A percentile compares a stretch with the other conserved stretches of the same genome.
Evolutionary conservation across 1,139 yeast genomes (phyloP).

Genomic region (Hyphopichia pseudoburtonii): DNA sequence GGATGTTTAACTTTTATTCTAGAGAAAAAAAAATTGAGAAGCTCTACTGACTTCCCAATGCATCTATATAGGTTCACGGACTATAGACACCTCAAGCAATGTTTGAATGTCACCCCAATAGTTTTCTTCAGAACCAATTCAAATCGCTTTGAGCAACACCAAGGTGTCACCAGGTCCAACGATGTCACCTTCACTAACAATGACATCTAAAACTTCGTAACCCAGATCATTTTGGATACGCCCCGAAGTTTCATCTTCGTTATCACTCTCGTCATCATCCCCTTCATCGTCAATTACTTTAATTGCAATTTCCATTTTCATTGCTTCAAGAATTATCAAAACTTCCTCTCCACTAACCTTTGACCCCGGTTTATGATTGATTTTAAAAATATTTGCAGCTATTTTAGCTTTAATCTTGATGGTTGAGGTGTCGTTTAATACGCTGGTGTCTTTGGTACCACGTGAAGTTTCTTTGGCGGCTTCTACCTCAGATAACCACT

Average conservation of each 20-base stretch:
- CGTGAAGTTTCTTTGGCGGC: constrained; percentile 18
- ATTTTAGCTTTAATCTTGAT: constrained; percentile 22
- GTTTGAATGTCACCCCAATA: no score
- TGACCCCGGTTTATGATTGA: constrained; percentile 7
- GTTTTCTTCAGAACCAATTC: no score
- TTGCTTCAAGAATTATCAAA: constrained; percentile 39
- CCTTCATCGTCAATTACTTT: constrained; percentile 10
- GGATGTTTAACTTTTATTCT: no score
- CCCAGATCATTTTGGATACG: not conserved
- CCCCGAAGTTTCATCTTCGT: constrained; percentile 8
- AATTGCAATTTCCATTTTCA: constrained; percentile 48
- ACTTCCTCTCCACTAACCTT: constrained; percentile 33
- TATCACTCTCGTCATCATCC: constrained; percentile 10
- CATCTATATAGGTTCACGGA: no score
- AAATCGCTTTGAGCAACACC: constrained; percentile 9
- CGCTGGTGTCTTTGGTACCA: constrained; percentile 9
- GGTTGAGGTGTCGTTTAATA: constrained; percentile 24
- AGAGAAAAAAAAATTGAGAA: no score
- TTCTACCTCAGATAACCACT: constrained; percentile 27
- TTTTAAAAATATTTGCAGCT: constrained; percentile 31
- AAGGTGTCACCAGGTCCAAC: constrained; percentile 27
- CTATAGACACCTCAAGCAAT: no score
- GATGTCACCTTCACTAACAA: constrained; percentile 33
- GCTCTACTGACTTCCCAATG: no score
- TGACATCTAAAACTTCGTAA: constrained; percentile 20